Percentiles rank a stretch among this genome's conserved stretches.
phyloP scores from a whole-genome alignment of 2,329 filamentous ascomycete species.

The Talaromyces verruculosus region DNA sequence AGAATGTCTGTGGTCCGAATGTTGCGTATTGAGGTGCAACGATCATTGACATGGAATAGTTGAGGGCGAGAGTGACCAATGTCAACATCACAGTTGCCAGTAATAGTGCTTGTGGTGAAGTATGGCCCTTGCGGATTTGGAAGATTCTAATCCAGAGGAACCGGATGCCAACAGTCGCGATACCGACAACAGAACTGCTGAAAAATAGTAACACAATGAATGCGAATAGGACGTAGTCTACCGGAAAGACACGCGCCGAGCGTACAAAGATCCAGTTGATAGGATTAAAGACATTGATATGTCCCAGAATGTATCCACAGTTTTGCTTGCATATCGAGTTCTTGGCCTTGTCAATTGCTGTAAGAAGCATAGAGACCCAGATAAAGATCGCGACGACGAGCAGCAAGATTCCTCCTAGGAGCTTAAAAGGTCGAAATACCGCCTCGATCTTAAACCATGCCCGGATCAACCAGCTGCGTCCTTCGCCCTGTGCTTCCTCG shows the following conservation, averaged over 20 bases:
- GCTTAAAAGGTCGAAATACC: conserved; percentile 82
- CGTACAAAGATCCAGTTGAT: conserved; percentile 86
- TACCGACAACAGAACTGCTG: conserved; percentile 79
- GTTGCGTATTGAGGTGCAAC: conserved; percentile 95
- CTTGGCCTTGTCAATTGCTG: conserved; percentile 90
- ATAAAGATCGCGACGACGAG: conserved; percentile 72
- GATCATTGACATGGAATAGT: conserved; percentile 89
- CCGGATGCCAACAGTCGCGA: conserved; percentile 84
- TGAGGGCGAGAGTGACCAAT: conserved; percentile 83
- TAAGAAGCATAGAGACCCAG: conserved; percentile 92
- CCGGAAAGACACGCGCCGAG: conserved; percentile 78
- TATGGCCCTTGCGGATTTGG: conserved; percentile 83
- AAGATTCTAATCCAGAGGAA: conserved; percentile 96
- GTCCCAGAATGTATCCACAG: conserved; percentile 87
- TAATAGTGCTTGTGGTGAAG: conserved; percentile 85
- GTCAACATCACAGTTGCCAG: conserved; percentile 89
- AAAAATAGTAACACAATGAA: conserved; percentile 85
- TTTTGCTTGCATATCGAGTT: conserved; percentile 88
- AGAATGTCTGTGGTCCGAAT: conserved; percentile 93
- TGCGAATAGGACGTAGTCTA: conserved; percentile 89
- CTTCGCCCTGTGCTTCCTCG: conserved; percentile 65
- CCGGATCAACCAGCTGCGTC: conserved; percentile 70
- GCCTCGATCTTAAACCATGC: conserved; percentile 78
- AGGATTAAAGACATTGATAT: conserved; percentile 91
- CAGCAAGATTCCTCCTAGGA: conserved; percentile 77